Evolutionary conservation across 1,284 basidiomycete species (phyloP), one percentile per base, ranked within the genome.

Genomic region (Tetrapyrgos nigripes): DNA sequence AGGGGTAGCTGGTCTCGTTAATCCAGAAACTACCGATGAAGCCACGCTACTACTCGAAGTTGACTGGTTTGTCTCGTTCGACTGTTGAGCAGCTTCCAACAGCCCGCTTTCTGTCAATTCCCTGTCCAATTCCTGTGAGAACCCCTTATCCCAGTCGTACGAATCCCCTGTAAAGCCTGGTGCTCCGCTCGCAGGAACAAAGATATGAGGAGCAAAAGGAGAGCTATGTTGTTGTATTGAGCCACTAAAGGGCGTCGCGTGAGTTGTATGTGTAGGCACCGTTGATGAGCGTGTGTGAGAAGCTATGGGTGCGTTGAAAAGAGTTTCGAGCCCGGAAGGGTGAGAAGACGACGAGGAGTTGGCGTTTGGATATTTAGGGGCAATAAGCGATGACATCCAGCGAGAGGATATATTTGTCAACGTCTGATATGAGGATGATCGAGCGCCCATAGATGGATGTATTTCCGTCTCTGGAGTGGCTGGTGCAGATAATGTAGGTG

Each of bases 121-220:
- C 1, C 68, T 70, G 13, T 71, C 69, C 2, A 79, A 65, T 33
- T 76, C 75, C 1, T 74, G 75, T 1, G 82, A 85, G 66, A 77
- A 76, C 29, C 84, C 73, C 52, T 79, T 79, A 64, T 88, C 85
- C 86, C 85, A 88, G 37, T 77, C 73, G 66, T 80, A 71, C 52
- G 71, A 59, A 29, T 85, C 84, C 0, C 88, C 89, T 17, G 71
- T 75, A 68, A 91, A 95, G 0, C 91, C 93, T 0, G 93, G 93
- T 0, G 94, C 93, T 4, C 93, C 93, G 0, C 79, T 79, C 0
- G 91, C 87, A 0, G 92, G 82, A 0, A 84, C 72, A 64, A 86
- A 92, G 3, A 76, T 63, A 29, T 84, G 80, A 13, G 85, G 71
- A 0, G 82, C 80, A 64, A 91, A 91, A 0, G 89, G 88, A 1